These are phyloP conservation scores for Sinapis alba DNA, from an alignment of 441 rosid species.

Conservation along the genomic window DNA sequence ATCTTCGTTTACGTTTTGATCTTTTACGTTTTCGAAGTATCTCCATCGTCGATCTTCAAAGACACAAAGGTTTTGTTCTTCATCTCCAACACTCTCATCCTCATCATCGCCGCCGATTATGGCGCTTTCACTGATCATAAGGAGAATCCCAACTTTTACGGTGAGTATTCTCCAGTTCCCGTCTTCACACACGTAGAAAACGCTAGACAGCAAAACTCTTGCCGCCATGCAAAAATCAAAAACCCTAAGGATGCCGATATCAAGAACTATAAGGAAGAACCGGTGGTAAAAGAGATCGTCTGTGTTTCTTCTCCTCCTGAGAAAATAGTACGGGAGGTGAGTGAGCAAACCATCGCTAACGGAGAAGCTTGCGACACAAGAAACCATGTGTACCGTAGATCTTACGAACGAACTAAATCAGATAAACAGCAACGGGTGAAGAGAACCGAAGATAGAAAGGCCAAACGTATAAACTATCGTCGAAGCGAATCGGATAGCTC, in stretches of 20 bases:
- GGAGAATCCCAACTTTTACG: constrained; percentile 37
- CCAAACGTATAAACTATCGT: background rate
- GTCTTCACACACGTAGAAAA: constrained; percentile 1
- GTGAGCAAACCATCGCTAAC: background rate
- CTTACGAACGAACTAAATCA: constrained; percentile 17
- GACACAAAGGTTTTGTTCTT: constrained; percentile 62
- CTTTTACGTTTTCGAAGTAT: constrained; percentile 52
- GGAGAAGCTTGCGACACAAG: background rate
- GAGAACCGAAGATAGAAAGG: background rate
- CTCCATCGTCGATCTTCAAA: constrained; percentile 51
- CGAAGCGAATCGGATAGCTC: constrained; percentile 39
- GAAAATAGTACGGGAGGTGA: constrained; percentile 1
- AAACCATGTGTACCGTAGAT: constrained; percentile 16
- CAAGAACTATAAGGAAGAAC: no score
- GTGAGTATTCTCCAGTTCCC: constrained; percentile 30
- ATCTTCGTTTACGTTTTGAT: constrained; percentile 50
- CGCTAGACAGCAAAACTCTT: background rate
- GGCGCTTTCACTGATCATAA: constrained; percentile 53
- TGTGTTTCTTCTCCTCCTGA: constrained; percentile 17
- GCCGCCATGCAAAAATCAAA: background rate
- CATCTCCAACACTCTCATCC: constrained; percentile 67
- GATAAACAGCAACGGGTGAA: background rate
- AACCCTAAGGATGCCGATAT: background rate
- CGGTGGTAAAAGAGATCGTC: constrained; percentile 7
- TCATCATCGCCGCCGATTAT: constrained; percentile 60